Conservation (phyloP, 331 rosid genomes). For the Erythrophleum ivorense region DNA sequence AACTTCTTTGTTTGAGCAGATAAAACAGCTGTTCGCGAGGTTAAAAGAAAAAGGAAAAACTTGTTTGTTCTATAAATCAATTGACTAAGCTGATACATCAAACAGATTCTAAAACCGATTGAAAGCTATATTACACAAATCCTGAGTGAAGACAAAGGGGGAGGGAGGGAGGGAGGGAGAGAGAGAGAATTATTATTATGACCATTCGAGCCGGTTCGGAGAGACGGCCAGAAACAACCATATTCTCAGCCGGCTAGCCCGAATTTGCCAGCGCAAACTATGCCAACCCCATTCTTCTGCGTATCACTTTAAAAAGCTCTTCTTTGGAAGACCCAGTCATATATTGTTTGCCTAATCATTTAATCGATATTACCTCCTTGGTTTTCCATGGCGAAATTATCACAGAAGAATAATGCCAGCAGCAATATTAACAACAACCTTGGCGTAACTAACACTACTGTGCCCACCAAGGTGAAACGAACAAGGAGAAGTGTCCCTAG, state of each 20-base stretch:
- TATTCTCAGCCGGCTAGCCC: conserved; percentile 55
- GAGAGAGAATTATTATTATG: no score
- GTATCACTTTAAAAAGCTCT: conserved; percentile 52
- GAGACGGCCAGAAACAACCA: conserved; percentile 71
- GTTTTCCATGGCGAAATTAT: conserved; percentile 57
- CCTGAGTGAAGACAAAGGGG: conserved; percentile 38
- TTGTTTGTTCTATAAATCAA: background rate
- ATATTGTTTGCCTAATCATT: background rate
- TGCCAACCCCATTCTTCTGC: conserved; percentile 36
- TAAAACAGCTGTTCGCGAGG: background rate
- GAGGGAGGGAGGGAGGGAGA: conserved; percentile 10
- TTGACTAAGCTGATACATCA: conserved; percentile 14
- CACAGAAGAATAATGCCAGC: conserved; percentile 38
- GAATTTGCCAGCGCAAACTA: conserved; percentile 57
- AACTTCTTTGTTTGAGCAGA: conserved; percentile 10
- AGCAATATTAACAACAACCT: background rate
- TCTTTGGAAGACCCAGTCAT: conserved; percentile 44
- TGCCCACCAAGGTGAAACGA: conserved; percentile 50
- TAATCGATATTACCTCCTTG: background rate
- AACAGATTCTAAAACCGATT: conserved; percentile 20
- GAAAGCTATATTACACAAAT: conserved; percentile 40
- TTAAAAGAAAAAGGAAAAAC: conserved; percentile 30
- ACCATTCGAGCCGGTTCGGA: conserved; percentile 50
- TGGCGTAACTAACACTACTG: conserved; percentile 3
- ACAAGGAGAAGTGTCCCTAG: conserved; percentile 60